phyloP scores from a whole-genome alignment of 2,329 filamentous ascomycete genomes.

The Paraphaeosphaeria sporulosa region DNA sequence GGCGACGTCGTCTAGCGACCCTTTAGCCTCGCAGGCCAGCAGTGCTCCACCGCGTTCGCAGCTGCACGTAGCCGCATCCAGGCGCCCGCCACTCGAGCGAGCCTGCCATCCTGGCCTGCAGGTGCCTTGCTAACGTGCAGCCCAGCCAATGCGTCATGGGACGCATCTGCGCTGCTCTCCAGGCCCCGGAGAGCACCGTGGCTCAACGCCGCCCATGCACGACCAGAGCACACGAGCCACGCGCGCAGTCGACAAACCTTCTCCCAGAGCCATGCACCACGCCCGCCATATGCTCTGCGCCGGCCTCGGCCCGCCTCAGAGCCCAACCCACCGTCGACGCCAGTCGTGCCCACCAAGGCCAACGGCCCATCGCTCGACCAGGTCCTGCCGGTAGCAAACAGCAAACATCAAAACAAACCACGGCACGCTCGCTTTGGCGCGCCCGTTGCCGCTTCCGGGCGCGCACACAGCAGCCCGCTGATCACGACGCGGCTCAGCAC shows the following conservation, averaged over 20 bases:
- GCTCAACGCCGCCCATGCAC: not conserved
- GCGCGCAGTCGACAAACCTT: conserved; percentile 3
- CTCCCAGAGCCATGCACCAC: not conserved
- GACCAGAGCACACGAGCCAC: not conserved
- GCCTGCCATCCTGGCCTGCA: not conserved
- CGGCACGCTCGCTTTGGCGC: conserved; percentile 9
- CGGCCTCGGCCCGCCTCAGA: no score
- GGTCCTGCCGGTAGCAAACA: conserved; percentile 5
- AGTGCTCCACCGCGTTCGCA: conserved; percentile 16
- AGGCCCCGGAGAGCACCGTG: not conserved
- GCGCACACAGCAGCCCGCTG: not conserved
- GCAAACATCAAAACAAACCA: not conserved
- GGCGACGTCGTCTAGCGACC: not conserved
- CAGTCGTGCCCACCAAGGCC: no score
- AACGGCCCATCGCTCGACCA: no score
- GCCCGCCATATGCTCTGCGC: no score
- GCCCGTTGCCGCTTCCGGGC: not conserved
- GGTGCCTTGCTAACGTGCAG: not conserved
- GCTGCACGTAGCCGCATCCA: not conserved
- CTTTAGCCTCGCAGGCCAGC: conserved; percentile 15
- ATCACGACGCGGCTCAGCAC: no score
- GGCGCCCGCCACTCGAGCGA: conserved; percentile 1
- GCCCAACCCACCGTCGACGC: no score
- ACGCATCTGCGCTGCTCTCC: no score
- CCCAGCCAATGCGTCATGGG: not conserved